A percentile compares a stretch with the other conserved stretches of the same genome.
phyloP scores from a whole-genome alignment of 371 early-diverging fungal species.

The Mortierella sp. region DNA sequence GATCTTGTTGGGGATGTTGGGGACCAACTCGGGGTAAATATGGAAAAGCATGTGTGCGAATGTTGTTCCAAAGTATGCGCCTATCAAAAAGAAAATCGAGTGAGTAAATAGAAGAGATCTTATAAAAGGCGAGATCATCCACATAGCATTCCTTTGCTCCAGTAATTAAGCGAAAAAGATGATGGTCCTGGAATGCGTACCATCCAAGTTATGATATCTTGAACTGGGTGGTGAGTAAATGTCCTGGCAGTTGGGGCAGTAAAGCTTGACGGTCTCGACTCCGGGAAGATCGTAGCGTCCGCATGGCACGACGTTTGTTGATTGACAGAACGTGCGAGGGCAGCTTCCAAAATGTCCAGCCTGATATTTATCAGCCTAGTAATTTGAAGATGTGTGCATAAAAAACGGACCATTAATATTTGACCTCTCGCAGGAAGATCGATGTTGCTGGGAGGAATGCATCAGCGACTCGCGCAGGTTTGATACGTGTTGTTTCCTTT shows the following conservation, averaged over 20 bases:
- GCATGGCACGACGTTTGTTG: slow-evolving; percentile 84
- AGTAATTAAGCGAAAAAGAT: background rate
- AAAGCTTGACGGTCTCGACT: slow-evolving; percentile 77
- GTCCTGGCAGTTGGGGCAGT: slow-evolving; percentile 90
- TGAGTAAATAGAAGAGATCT: slow-evolving; percentile 7
- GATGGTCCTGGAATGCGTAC: slow-evolving; percentile 49
- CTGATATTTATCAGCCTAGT: slow-evolving; percentile 78
- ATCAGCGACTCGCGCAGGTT: background rate
- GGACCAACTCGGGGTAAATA: slow-evolving; percentile 83
- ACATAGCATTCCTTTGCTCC: background rate
- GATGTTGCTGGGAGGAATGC: background rate
- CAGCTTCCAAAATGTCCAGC: slow-evolving; percentile 90
- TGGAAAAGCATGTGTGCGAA: slow-evolving; percentile 95
- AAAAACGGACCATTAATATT: background rate
- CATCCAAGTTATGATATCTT: slow-evolving; percentile 88
- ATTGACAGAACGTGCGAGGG: slow-evolving; percentile 84
- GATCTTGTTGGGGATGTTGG: slow-evolving; percentile 62
- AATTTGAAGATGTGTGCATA: background rate
- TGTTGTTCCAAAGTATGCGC: slow-evolving; percentile 97
- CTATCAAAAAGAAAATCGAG: slow-evolving; percentile 40
- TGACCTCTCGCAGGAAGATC: background rate
- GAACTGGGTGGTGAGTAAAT: slow-evolving; percentile 87
- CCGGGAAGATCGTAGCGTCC: slow-evolving; percentile 83
- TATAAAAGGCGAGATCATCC: slow-evolving; percentile 2
- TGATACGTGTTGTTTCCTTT: background rate